Evolutionary conservation across 306 rosid species (phyloP).

Genomic region (Sesbania bispinosa): DNA sequence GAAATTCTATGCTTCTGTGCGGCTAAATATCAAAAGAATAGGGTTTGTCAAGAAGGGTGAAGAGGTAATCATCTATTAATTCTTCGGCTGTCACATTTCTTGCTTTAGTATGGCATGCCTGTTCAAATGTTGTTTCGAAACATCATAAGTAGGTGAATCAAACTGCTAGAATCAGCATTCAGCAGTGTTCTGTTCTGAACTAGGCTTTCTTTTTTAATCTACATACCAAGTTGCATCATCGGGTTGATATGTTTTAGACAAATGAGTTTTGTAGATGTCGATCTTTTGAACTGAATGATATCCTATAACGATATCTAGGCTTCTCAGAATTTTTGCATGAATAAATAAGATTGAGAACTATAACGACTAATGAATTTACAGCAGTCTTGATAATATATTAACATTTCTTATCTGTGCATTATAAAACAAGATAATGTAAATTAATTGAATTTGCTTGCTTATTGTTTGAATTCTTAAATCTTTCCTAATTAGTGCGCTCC

Average conservation of each 20-base stretch:
- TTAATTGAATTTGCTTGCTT: neutral
- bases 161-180: slow-evolving; percentile 6
- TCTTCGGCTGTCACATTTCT: neutral
- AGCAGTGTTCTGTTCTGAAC: neutral
- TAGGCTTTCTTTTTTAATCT: neutral
- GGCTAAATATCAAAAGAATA: slow-evolving; percentile 66
- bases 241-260: neutral
- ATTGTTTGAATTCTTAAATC: neutral
- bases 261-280: neutral
- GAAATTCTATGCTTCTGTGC: slow-evolving; percentile 90
- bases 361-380: neutral
- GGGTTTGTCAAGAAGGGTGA: slow-evolving; percentile 82
- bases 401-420: neutral
- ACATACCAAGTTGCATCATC: neutral
- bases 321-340: neutral
- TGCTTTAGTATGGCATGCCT: neutral
- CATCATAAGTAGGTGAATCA: neutral
- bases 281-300: slow-evolving; percentile 7
- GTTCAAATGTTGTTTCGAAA: neutral
- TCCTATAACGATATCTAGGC: neutral
- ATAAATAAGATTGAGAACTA: neutral
- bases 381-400: neutral
- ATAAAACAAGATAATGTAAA: neutral
- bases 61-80: slow-evolving; percentile 49
- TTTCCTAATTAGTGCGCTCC: neutral